phyloP scores from a whole-genome alignment of 371 early-diverging fungal genomes.

The Rhizopus stolonifer region DNA sequence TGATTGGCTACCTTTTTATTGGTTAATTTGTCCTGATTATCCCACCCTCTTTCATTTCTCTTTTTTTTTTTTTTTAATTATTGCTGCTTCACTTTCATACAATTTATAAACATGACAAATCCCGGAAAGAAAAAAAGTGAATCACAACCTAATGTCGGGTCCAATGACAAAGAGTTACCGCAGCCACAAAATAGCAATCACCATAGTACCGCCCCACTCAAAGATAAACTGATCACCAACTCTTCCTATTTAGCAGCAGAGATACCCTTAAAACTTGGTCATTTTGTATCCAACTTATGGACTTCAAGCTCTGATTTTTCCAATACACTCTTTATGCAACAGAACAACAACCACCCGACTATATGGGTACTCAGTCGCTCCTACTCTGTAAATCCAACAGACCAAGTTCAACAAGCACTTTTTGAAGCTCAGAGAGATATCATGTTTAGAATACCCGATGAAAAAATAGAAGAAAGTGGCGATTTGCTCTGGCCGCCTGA shows the following conservation, averaged over 20 bases:
- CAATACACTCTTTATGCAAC: slow-evolving; percentile 23
- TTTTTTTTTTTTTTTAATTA: neutral
- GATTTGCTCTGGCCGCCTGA: slow-evolving; percentile 40
- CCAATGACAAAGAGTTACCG: slow-evolving; percentile 28
- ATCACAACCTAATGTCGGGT: neutral
- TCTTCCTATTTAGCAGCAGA: slow-evolving; percentile 54
- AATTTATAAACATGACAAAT: neutral
- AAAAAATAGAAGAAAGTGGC: slow-evolving; percentile 1
- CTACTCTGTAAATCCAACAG: slow-evolving; percentile 27
- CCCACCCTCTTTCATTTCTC: neutral
- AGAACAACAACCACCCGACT: slow-evolving; percentile 10
- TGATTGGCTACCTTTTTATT: neutral
- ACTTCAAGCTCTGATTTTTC: slow-evolving; percentile 34
- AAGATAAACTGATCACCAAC: slow-evolving; percentile 47
- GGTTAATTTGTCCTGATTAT: neutral
- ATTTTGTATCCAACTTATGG: slow-evolving; percentile 52
- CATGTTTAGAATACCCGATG: slow-evolving; percentile 22
- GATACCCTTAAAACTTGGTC: slow-evolving; percentile 51
- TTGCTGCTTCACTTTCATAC: neutral
- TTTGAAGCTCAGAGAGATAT: slow-evolving; percentile 36
- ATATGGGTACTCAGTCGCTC: slow-evolving; percentile 39
- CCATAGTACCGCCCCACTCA: slow-evolving; percentile 43
- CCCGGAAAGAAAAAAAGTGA: neutral
- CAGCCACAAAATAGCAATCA: slow-evolving; percentile 53
- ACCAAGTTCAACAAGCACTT: slow-evolving; percentile 33